Evolutionary conservation across 1,139 yeast genomes (phyloP), one percentile per base, ranked within the genome.

Genomic region (Protomyces inundatus): DNA sequence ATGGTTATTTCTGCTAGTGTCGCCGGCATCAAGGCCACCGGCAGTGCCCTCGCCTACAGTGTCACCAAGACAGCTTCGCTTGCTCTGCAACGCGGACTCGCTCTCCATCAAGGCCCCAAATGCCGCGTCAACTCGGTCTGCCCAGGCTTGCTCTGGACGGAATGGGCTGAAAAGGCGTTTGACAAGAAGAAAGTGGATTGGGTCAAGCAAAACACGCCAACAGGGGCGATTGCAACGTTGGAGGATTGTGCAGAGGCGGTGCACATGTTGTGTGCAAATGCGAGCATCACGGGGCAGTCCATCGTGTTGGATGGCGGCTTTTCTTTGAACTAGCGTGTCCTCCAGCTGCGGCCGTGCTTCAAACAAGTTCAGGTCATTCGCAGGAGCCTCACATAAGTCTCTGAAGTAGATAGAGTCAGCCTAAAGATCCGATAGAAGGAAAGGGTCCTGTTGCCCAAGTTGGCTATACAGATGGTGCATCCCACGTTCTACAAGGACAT

Each of bases 131-230:
- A 77, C 68, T 77, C 77, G 6, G 74, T 77, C 35, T 75, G 78
- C 61, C 80, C 80, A 0, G 80, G 80, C 1, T 70, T 77, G 51
- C 70, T 77, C 56, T 68, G 75, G 61, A 77, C 80, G 4, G 80
- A 77, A 42, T 77, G 80, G 80, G 78, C 78, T 4, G 68, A 70
- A 63, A 68, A 72, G 64, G 55, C 48, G 32, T 77, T 77, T 64
- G 76, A 77, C 6, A 66, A 70, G 37, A 77, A 73, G 32, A 66
- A 61, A 54, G 69, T 77, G 57, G 70, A 71, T 23, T 32, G 14
- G 40, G 46, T 42, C n/a, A 42, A 14, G 52, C n/a, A 37, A 14
- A 14, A n/a, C 30, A 12, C 46, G 35, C 36, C 37, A 33, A 34
- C 37, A n/a, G 37, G 36, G 6, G 54, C 53, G 56, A 51, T 35